Conservation (phyloP, 306 rosid genomes). For the Inga laurina region DNA sequence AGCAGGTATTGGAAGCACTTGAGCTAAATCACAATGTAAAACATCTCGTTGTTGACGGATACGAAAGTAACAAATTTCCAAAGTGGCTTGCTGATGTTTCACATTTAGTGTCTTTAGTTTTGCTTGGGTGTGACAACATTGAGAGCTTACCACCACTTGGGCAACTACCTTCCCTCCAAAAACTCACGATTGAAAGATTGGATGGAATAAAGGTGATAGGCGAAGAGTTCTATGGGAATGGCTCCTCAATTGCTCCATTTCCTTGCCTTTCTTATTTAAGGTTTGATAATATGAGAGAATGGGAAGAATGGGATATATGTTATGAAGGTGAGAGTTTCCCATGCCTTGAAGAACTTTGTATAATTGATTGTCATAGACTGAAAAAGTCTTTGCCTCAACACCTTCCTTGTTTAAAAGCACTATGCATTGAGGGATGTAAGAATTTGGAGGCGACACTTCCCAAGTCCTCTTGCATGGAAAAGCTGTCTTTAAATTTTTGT, state of each 20-base stretch:
- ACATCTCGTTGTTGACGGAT: not conserved
- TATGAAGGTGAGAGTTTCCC: conserved; percentile 12
- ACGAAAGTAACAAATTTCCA: conserved; percentile 6
- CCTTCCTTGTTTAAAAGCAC: not conserved
- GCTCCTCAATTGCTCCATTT: too few species aligned
- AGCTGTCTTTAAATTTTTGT: fast-evolving
- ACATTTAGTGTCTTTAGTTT: not conserved
- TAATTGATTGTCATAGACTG: not conserved
- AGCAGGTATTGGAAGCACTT: too few species aligned
- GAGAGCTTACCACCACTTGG: too few species aligned
- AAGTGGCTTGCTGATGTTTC: conserved; percentile 7
- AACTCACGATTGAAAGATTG: too few species aligned
- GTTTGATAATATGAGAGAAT: not conserved
- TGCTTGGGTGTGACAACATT: fast-evolving
- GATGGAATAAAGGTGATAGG: too few species aligned
- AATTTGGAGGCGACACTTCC: not conserved
- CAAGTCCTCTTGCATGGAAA: not conserved
- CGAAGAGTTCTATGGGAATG: too few species aligned
- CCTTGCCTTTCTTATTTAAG: not conserved
- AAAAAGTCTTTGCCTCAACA: not conserved
- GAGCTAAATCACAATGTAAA: not conserved
- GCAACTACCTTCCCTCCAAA: too few species aligned
- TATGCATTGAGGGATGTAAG: not conserved
- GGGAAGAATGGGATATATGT: not conserved
- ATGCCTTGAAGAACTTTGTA: not conserved